Evolutionary conservation across 306 rosid genomes (phyloP).

Genomic region (Glycine tomentella): DNA sequence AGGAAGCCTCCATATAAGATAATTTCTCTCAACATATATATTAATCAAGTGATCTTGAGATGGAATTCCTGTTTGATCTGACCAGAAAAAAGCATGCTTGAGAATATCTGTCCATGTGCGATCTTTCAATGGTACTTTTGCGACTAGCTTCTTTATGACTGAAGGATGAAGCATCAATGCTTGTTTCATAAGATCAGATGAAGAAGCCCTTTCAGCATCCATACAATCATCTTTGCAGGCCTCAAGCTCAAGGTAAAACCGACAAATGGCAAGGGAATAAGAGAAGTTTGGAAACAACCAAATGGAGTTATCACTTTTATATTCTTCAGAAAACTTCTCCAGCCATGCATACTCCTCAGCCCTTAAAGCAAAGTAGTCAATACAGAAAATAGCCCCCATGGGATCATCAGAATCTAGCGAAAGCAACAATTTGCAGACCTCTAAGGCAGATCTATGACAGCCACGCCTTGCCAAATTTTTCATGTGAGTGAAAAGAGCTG

Average conservation of each 20-base stretch:
- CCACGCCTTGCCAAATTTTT: conserved; percentile 93
- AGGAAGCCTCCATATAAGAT: conserved; percentile 94
- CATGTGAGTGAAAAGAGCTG: conserved; percentile 84
- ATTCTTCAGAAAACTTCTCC: conserved; percentile 82
- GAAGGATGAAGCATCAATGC: conserved; percentile 98
- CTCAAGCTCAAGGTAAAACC: conserved; percentile 75
- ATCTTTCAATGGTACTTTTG: conserved; percentile 92
- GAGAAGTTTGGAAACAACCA: conserved; percentile 97
- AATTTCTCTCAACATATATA: conserved; percentile 84
- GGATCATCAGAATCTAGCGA: conserved; percentile 94
- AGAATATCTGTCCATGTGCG: conserved; percentile 70
- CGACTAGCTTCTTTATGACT: conserved; percentile 76
- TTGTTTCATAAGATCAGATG: conserved; percentile 90
- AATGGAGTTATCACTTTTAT: conserved; percentile 79
- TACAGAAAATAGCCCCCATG: conserved; percentile 88
- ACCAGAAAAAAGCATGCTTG: conserved; percentile 69
- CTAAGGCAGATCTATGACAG: conserved; percentile 96
- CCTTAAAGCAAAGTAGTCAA: conserved; percentile 87
- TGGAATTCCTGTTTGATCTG: conserved; percentile 71
- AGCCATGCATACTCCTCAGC: conserved; percentile 96
- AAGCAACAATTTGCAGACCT: conserved; percentile 91
- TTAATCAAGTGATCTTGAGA: conserved; percentile 88
- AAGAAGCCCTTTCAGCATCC: conserved; percentile 63
- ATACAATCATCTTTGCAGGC: conserved; percentile 51
- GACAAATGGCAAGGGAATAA: conserved; percentile 85